Base-by-base conservation (phyloP, 1,284 basidiomycete species). In the Austropuccinia psidii region DNA sequence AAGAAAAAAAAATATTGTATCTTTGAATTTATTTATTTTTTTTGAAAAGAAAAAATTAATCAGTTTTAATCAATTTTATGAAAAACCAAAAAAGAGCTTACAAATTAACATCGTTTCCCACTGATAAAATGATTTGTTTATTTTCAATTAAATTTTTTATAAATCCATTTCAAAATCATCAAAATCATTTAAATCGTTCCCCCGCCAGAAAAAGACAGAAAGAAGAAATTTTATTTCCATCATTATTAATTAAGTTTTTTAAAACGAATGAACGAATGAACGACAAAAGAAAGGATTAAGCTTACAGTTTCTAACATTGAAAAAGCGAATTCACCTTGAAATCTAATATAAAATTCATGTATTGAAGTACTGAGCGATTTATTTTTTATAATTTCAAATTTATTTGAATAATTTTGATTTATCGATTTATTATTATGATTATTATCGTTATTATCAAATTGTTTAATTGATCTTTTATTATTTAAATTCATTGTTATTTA, bases 271-370 rank as follows among this genome's bases (percentile, higher is more conserved):
- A 41, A 8, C 7, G 35, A 41, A 17, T 35, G 35, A 21, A 6
- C 7, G 24, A 41, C 21, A 43, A 17, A 1, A 43, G 19, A 29
- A n/a, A 6, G 13, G 33, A 15, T n/a, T n/a, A 11, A 29, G n/a
- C 72, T 65, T 33, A 73, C 72, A 35, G 62, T 73, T 58, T 73
- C 72, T 24, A 73, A 33, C 72, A 73, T 73, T 8, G 72, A 73
- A 9, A 73, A 50, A 35, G 61, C 72, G 19, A 73, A 73, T 29
- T 73, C 72, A 1, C 72, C 72, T 66, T 73, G 72, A 58, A 64
- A 35, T 47, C 72, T 66, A 19, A 73, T 73, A 61, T 62, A 73
- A 8, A 73, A 33, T 31, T 73, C 72, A 41, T 73, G 61, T 52
- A 73, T 65, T 15, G 45, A 31, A 50, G 61, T 66, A n/a, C 72